phyloP scores from a whole-genome alignment of 2,329 filamentous ascomycete genomes.

The Arthrobotrys entomopaga region DNA sequence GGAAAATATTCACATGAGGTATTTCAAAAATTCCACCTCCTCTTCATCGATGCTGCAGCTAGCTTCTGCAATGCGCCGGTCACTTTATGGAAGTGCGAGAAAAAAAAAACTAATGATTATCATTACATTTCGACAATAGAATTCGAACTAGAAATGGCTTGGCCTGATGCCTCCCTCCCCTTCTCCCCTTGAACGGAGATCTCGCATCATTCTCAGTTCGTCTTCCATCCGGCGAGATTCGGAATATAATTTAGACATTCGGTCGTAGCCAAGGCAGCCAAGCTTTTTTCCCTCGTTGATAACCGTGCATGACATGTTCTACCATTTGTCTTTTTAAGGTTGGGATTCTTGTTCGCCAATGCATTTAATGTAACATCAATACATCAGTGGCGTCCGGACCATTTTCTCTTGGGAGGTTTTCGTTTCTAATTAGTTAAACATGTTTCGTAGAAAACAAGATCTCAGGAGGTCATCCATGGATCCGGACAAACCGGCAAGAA shows the following conservation, averaged over 20 bases:
- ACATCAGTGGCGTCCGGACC: background rate
- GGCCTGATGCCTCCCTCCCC: background rate
- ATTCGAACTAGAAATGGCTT: background rate
- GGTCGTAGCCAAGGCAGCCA: constrained; percentile 2
- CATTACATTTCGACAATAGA: too few species aligned
- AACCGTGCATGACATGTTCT: constrained; percentile 4
- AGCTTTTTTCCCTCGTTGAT: constrained; percentile 14
- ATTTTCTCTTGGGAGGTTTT: background rate
- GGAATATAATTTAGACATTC: constrained; percentile 3
- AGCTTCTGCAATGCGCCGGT: too few species aligned
- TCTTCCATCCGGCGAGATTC: constrained; percentile 10
- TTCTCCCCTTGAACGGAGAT: background rate
- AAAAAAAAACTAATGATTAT: too few species aligned
- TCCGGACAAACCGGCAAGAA: too few species aligned
- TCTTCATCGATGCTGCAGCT: too few species aligned
- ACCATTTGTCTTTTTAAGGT: too few species aligned
- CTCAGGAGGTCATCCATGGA: too few species aligned
- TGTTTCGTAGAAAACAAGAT: too few species aligned
- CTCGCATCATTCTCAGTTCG: background rate
- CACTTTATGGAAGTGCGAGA: too few species aligned
- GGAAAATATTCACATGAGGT: too few species aligned
- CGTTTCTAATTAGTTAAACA: too few species aligned
- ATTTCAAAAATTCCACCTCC: too few species aligned
- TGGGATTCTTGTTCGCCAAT: background rate
- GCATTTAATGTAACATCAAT: background rate